A percentile compares a stretch with the other conserved stretches of the same genome.
phyloP scores from a whole-genome alignment of 495 filamentous ascomycete species.

The Cercophora sp. region DNA sequence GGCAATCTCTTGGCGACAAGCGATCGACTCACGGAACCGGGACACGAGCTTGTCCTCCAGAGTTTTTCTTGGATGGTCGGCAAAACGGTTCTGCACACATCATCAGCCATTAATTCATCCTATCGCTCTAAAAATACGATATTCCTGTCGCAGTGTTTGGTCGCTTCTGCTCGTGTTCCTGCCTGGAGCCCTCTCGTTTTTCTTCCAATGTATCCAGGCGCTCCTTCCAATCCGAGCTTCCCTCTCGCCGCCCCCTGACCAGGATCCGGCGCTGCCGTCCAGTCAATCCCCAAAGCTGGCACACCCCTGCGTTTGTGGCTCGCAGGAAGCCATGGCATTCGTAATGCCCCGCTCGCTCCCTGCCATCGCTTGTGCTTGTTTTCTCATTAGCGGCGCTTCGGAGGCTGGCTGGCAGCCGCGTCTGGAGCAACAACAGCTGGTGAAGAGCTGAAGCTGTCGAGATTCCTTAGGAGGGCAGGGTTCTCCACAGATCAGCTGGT shows the following conservation, averaged over 20 bases:
- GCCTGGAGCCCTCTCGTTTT: too few species aligned
- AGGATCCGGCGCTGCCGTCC: background rate
- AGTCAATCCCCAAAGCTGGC: background rate
- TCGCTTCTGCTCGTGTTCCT: too few species aligned
- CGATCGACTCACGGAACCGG: slow-evolving; percentile 8
- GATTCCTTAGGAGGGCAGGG: background rate
- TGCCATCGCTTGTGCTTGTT: background rate
- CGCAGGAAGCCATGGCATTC: background rate
- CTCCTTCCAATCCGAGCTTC: background rate
- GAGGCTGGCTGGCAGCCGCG: slow-evolving; percentile 5
- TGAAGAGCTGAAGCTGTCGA: too few species aligned
- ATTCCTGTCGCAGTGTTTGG: too few species aligned
- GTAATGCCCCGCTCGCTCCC: background rate
- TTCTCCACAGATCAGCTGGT: background rate
- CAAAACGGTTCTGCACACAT: too few species aligned
- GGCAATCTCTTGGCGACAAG: slow-evolving; percentile 15
- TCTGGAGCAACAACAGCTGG: background rate
- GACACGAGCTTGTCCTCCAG: slow-evolving; percentile 3
- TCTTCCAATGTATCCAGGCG: background rate
- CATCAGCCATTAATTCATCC: background rate
- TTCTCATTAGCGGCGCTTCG: background rate
- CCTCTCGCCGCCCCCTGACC: background rate
- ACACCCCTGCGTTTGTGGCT: background rate
- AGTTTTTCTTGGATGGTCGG: background rate
- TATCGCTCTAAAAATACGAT: background rate